phyloP scores from a whole-genome alignment of 73 alveolate species.

The Paramecium octaurelia region DNA sequence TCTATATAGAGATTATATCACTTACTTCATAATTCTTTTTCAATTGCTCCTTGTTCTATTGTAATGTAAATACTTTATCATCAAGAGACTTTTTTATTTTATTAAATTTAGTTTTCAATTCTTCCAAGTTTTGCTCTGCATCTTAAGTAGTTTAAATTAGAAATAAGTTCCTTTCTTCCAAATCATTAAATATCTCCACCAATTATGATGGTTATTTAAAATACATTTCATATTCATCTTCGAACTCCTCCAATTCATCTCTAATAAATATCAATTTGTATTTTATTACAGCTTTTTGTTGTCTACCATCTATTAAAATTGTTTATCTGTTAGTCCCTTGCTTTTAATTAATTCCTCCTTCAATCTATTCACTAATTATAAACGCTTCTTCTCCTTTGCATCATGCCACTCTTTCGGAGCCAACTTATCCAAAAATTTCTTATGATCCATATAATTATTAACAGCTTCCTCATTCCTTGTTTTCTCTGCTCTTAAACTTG shows the following conservation, averaged over 20 bases:
- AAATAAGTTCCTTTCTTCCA: slow-evolving; percentile 56
- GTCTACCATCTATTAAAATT: slow-evolving; percentile 21
- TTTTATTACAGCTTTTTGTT: neutral
- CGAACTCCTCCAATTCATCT: slow-evolving; percentile 42
- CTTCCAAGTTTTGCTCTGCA: slow-evolving; percentile 52
- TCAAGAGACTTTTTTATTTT: slow-evolving; percentile 1
- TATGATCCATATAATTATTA: slow-evolving; percentile 54
- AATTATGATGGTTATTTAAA: slow-evolving; percentile 52
- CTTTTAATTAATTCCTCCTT: slow-evolving; percentile 34
- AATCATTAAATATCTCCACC: slow-evolving; percentile 45
- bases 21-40: slow-evolving; percentile 30
- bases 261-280: neutral
- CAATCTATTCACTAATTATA: neutral
- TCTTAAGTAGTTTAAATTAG: slow-evolving; percentile 52
- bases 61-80: neutral
- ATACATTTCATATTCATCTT: slow-evolving; percentile 57
- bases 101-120: slow-evolving; percentile 43
- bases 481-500: slow-evolving; percentile 57
- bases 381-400: slow-evolving; percentile 49
- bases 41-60: neutral
- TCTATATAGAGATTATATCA: neutral
- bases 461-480: slow-evolving; percentile 57
- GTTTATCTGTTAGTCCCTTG: neutral
- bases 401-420: slow-evolving; percentile 66
- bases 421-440: slow-evolving; percentile 54